Base-by-base conservation (phyloP, 148 eudicot genomes). In the Hydrangea macrophylla region DNA sequence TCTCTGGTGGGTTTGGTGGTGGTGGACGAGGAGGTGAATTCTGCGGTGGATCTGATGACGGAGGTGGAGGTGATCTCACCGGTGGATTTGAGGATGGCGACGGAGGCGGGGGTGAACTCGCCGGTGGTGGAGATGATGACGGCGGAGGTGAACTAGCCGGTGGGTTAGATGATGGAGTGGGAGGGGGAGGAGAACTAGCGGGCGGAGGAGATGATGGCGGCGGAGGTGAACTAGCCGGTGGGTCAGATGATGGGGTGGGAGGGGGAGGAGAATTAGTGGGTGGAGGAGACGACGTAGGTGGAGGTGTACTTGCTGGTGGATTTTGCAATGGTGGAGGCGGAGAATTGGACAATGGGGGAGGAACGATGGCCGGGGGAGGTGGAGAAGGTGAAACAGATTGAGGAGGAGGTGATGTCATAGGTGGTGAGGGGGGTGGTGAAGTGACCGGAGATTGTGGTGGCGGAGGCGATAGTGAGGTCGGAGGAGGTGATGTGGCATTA, bases 381-480 rank as follows among this genome's bases (percentile, higher is more conserved):
- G 70, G 61, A 6, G 56, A 9, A 28, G 70, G 61, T 2, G 56
- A 9, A 28, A 30, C 5, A 7, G 74, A 35, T 51, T 61, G 68
- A 48, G 79, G 67, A 6, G 73, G 59, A 11, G 69, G 37, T 44
- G 82, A 73, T 45, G 70, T 53, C 17, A 69, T 15, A 26, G 78
- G 22, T 25, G 75, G n/a, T 60, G 73, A 0, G 69, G 55, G 11
- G 79, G 81, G 60, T 36, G 76, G n/a, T 30, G 69, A 15, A 39
- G 67, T 55, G 2, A 67, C 39, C 3, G 86, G 73, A 1, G 82
- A 69, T 25, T 70, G 75, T 63, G 65, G 73, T 23, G 83, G 80
- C 13, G 81, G 82, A 18, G 84, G 69, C n/a, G 83, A 65, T n/a
- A 81, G 68, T 30, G 76, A 53, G 5, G 69, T 48, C 31, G 65